A percentile compares a stretch with the other conserved stretches of the same genome.
These are phyloP conservation scores for Cladosporium sphaerospermum DNA, from an alignment of 2,329 filamentous ascomycete genomes.

Conservation along the genomic window DNA sequence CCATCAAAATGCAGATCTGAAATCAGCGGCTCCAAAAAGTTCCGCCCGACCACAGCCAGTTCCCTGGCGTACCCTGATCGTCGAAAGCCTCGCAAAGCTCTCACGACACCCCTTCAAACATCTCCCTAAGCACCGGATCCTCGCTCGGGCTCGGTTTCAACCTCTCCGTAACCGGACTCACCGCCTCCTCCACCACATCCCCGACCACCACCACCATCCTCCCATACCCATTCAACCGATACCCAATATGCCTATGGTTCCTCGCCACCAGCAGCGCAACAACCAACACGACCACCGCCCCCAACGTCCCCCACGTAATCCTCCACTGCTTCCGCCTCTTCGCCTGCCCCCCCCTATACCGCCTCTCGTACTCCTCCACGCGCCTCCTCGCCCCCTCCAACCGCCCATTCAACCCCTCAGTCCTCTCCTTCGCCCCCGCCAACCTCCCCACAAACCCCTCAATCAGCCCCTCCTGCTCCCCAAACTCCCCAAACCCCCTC, in stretches of 20 bases:
- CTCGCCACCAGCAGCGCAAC: conserved; percentile 22
- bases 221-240: conserved; percentile 15
- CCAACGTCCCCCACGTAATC: conserved; percentile 23
- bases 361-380: conserved; percentile 62
- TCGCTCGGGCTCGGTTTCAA: conserved; percentile 18
- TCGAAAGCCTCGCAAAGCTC: too few relatives aligned
- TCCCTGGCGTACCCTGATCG: too few relatives aligned
- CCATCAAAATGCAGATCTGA: too few relatives aligned
- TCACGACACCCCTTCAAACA: conserved; percentile 21
- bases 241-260: conserved; percentile 19
- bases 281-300: conserved; percentile 20
- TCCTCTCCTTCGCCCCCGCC: conserved; percentile 52
- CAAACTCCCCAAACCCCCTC: conserved; percentile 55
- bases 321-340: conserved; percentile 38
- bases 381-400: conserved; percentile 58
- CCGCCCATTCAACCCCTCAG: conserved; percentile 54
- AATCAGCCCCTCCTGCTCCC: conserved; percentile 59
- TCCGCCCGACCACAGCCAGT: too few relatives aligned
- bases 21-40: too few relatives aligned
- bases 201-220: conserved; percentile 16
- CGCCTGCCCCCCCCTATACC: conserved; percentile 63
- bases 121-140: conserved; percentile 23
- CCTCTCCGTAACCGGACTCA: conserved; percentile 13
- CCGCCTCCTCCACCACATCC: conserved; percentile 18
- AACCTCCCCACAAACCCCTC: conserved; percentile 57